Conservation (phyloP, 495 filamentous ascomycete species). For the Thermochaetoides thermophila region DNA sequence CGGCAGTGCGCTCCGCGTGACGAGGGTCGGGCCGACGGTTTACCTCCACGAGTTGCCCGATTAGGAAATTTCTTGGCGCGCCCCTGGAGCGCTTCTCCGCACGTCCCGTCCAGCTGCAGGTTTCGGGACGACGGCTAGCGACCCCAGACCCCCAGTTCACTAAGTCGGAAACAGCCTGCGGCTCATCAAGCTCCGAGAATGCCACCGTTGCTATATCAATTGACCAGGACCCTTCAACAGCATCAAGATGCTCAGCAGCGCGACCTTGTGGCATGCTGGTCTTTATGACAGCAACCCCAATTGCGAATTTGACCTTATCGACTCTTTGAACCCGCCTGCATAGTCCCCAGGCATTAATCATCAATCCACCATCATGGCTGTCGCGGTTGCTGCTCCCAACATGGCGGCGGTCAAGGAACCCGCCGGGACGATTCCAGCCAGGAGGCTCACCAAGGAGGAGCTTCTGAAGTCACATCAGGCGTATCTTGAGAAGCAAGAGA, state of each 20-base stretch:
- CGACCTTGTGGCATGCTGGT: too few species aligned
- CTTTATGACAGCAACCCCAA: too few species aligned
- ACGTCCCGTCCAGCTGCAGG: slow-evolving; percentile 3
- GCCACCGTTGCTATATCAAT: slow-evolving; percentile 21
- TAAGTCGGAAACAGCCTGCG: slow-evolving; percentile 18
- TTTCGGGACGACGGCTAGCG: slow-evolving; percentile 9
- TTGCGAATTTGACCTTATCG: too few species aligned
- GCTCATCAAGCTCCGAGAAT: slow-evolving; percentile 20
- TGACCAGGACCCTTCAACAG: too few species aligned
- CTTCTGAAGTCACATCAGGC: slow-evolving; percentile 18
- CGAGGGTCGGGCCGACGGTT: neutral
- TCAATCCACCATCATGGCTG: slow-evolving; percentile 4
- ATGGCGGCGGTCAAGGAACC: slow-evolving; percentile 1
- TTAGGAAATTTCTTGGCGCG: slow-evolving; percentile 2
- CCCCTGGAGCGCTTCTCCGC: slow-evolving; percentile 7
- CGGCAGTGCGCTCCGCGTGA: neutral
- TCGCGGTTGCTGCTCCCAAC: slow-evolving; percentile 1
- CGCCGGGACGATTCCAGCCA: slow-evolving; percentile 5
- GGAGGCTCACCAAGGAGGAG: slow-evolving; percentile 15
- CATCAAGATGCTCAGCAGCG: too few species aligned
- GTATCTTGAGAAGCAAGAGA: slow-evolving; percentile 18
- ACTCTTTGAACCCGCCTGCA: too few species aligned
- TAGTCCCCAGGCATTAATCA: too few species aligned
- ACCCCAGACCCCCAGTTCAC: slow-evolving; percentile 5
- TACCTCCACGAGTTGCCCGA: neutral